Evolutionary conservation across 805 yeast species (phyloP), one percentile per base, ranked within the genome.

Genomic region (Candida krabiensis): DNA sequence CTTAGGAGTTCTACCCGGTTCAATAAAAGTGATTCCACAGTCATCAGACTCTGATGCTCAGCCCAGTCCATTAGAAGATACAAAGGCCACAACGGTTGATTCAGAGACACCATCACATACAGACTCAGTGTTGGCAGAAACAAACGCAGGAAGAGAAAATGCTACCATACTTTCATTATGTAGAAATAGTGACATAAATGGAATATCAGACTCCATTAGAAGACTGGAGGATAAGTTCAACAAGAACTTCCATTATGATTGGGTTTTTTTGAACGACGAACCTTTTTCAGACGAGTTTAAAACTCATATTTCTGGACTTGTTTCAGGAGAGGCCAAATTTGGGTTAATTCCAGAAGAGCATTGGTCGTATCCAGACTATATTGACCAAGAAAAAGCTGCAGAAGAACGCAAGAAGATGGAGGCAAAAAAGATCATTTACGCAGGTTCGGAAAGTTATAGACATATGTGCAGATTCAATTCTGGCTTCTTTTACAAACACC

Each of bases 241-340:
- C 67, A 60, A 64, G 34, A 69, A 80, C 45, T 89, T 56, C 64
- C 77, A 85, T 48, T 90, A 90, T 60, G 95, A 88, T 58, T 90
- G 96, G 96, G 90, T 89, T 12, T 90, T 90, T 62, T 67, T 91
- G 50, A 90, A 90, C 64, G 91, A 91, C 58, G 80, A 75, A 40
- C 80, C 75, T 16, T 90, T 88, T 61, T 67, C 73, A 23, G 83
- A 81, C 2, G 86, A 83, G 40, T 89, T 90, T 65, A 82, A 77
- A 56, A 54, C 55, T 3, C 63, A 67, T 27, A 74, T 87, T 9
- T 40, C 71, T 0, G 59, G 70, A 2, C 66, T 80, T 39, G 78
- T 79, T 21, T 73, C 83, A 38, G 95, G 96, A 32, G 70, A 64
- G 25, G 78, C 83, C 33, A 75, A 77, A 58, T 90, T 80, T 58